These are phyloP conservation scores for Dissoconium aciculare DNA, from an alignment of 2,329 filamentous ascomycete species.

Conservation along the genomic window DNA sequence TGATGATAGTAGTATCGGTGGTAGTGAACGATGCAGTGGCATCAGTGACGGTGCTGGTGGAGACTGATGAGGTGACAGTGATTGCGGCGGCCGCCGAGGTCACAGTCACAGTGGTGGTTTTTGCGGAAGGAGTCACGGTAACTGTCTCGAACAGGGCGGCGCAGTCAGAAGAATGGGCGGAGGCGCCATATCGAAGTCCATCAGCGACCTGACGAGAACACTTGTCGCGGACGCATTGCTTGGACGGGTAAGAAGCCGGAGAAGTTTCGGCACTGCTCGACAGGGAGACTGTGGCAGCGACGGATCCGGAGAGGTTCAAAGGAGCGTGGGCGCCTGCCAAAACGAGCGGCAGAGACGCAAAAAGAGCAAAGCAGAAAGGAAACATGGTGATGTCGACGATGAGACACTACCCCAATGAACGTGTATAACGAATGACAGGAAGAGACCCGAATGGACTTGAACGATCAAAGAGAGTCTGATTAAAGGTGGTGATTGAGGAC, in stretches of 20 bases:
- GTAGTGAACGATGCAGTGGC: neutral
- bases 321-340: constrained; percentile 1
- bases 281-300: neutral
- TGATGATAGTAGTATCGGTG: neutral
- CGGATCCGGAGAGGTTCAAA: neutral
- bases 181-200: neutral
- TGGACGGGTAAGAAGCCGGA: neutral
- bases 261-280: neutral
- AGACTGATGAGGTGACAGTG: neutral
- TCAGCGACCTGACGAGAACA: constrained; percentile 1
- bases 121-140: constrained; percentile 1
- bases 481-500: too few species aligned
- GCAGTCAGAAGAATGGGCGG: constrained; percentile 1
- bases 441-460: too few species aligned
- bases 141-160: neutral
- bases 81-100: neutral
- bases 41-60: constrained; percentile 1
- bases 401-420: too few species aligned
- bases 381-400: neutral
- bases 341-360: constrained; percentile 1
- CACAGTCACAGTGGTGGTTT: neutral
- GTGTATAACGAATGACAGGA: too few species aligned
- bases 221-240: constrained; percentile 1
- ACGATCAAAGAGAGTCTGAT: too few species aligned
- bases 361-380: constrained; percentile 1